These are phyloP conservation scores for Whalleya microplaca DNA, from an alignment of 2,329 filamentous ascomycete genomes.

Conservation along the genomic window DNA sequence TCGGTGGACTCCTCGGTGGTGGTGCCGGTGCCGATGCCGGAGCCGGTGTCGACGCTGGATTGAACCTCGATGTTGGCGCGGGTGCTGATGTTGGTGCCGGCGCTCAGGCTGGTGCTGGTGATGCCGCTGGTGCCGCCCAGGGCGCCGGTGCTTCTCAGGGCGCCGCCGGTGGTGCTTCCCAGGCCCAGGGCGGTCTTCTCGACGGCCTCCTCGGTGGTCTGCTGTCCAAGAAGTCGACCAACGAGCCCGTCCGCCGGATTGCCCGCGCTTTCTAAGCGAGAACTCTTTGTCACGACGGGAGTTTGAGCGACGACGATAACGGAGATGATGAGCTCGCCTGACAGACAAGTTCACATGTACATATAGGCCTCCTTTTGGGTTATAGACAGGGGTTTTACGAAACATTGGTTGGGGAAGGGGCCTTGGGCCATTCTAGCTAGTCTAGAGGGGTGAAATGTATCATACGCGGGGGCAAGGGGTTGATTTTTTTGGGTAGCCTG, in stretches of 20 bases:
- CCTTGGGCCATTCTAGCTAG: constrained; percentile 20
- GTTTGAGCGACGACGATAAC: not conserved
- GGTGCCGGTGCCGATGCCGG: not conserved
- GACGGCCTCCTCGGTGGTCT: constrained; percentile 8
- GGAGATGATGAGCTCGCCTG: not conserved
- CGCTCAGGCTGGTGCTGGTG: not conserved
- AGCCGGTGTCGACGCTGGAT: not conserved
- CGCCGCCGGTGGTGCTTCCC: too few species aligned
- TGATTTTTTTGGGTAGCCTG: too few species aligned
- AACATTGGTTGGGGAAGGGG: constrained; percentile 1
- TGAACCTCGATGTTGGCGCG: too few species aligned
- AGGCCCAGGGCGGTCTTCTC: constrained; percentile 7
- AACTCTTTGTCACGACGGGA: not conserved
- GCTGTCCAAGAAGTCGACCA: not conserved
- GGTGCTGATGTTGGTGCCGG: not conserved
- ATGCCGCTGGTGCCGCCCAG: constrained; percentile 1
- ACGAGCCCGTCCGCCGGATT: not conserved
- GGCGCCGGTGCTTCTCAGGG: constrained; percentile 9
- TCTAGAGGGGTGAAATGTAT: constrained; percentile 11
- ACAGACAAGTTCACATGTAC: constrained; percentile 8
- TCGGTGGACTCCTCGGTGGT: not conserved
- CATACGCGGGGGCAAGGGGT: too few species aligned
- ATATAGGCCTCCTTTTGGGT: constrained; percentile 7
- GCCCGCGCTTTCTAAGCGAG: not conserved
- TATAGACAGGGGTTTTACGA: constrained; percentile 9